Evolutionary conservation across 768 basidiomycete species (phyloP).

Genomic region (Gymnopilus junonius): DNA sequence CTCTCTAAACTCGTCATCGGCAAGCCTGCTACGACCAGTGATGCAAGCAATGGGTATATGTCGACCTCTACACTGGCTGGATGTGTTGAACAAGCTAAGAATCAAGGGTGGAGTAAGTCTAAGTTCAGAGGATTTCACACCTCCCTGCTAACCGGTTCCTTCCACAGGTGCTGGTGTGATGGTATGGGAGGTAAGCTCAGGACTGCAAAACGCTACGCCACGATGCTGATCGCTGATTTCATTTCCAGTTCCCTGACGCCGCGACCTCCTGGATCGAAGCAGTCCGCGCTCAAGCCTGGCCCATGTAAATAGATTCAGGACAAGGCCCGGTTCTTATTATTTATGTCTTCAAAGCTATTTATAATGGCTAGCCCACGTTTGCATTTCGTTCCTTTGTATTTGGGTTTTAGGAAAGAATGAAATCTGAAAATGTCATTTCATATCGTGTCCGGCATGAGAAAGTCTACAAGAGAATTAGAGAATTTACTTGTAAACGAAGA

Average conservation of each 20-base stretch:
- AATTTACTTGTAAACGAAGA: no score
- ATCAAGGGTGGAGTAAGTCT: conserved; percentile 67
- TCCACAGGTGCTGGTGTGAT: conserved; percentile 39
- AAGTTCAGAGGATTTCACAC: neutral
- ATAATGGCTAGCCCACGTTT: conserved; percentile 1
- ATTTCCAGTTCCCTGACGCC: conserved; percentile 42
- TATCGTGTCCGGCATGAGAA: neutral
- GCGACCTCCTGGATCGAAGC: conserved; percentile 43
- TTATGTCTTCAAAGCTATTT: neutral
- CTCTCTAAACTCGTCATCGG: conserved; percentile 75
- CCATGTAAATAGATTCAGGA: conserved; percentile 25
- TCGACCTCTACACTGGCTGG: conserved; percentile 54
- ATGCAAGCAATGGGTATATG: conserved; percentile 69
- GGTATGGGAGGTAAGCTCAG: conserved; percentile 40
- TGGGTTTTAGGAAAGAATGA: neutral
- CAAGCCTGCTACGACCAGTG: conserved; percentile 59
- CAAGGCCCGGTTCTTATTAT: neutral
- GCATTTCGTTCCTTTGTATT: neutral
- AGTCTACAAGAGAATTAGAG: neutral
- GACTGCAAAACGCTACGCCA: conserved; percentile 1
- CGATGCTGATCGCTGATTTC: conserved; percentile 8
- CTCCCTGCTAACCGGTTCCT: neutral
- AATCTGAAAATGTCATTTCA: neutral
- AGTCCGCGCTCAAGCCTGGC: conserved; percentile 40
- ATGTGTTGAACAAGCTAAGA: conserved; percentile 64